Evolutionary conservation across 2,329 filamentous ascomycete genomes (phyloP).

Genomic region (Raffaelea deltoideospora): DNA sequence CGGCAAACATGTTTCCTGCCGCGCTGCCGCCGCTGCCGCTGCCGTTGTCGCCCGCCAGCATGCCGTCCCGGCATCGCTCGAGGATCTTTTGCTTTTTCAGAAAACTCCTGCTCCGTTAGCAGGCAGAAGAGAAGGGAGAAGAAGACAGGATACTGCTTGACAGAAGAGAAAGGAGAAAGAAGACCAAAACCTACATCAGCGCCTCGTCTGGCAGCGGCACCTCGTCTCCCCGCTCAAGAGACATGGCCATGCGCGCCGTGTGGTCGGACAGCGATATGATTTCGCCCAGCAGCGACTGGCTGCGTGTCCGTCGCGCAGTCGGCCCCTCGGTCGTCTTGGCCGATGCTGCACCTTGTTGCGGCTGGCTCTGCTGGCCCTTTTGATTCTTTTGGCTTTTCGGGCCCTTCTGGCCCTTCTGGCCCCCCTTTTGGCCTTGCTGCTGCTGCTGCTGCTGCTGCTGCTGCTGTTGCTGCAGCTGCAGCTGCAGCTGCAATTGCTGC

Average conservation of each 20-base stretch:
- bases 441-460: background rate
- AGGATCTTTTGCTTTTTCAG: constrained; percentile 9
- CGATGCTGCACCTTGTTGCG: too few relatives aligned
- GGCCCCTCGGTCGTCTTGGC: constrained; percentile 7
- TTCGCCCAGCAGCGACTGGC: constrained; percentile 19
- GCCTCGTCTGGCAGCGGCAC: constrained; percentile 6
- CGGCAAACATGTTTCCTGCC: constrained; percentile 3
- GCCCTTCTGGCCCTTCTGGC: too few relatives aligned
- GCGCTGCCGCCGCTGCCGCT: too few relatives aligned
- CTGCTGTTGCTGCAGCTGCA: background rate
- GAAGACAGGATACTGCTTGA: background rate
- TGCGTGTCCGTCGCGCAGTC: constrained; percentile 7
- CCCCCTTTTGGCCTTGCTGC: background rate
- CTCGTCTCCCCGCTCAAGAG: constrained; percentile 11
- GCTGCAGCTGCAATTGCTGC: too few relatives aligned
- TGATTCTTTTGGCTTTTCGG: too few relatives aligned
- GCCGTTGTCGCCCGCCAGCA: background rate
- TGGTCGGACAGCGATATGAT: constrained; percentile 27
- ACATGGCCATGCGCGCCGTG: constrained; percentile 24
- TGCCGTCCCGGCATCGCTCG: constrained; percentile 9
- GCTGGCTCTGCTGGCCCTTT: too few relatives aligned
- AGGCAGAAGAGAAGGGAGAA: background rate
- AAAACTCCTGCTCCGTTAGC: constrained; percentile 4
- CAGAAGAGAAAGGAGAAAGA: background rate
- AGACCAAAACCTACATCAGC: constrained; percentile 2